phyloP scores from a whole-genome alignment of 805 yeast species.

The Nakazawaea peltata region DNA sequence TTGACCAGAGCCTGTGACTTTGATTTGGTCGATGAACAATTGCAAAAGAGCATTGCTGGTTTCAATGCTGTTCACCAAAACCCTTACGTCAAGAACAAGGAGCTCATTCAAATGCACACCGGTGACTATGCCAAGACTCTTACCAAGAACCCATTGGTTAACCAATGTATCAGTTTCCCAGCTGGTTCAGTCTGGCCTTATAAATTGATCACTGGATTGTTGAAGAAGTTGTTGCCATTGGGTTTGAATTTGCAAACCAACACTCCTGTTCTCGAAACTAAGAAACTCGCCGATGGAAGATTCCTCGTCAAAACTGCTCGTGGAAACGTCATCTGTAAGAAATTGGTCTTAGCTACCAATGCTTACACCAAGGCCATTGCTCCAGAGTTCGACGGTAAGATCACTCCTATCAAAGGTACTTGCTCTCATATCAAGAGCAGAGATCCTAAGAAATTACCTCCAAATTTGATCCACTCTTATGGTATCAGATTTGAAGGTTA shows the following conservation, averaged over 20 bases:
- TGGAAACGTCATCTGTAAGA: constrained; percentile 22
- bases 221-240: constrained; percentile 21
- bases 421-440: constrained; percentile 20
- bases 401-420: constrained; percentile 22
- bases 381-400: constrained; percentile 17
- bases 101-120: constrained; percentile 22
- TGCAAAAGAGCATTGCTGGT: constrained; percentile 12
- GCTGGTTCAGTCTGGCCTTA: constrained; percentile 40
- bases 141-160: constrained; percentile 21
- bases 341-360: constrained; percentile 27
- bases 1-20: constrained; percentile 23
- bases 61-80: constrained; percentile 17
- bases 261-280: constrained; percentile 27
- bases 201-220: constrained; percentile 25
- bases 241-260: constrained; percentile 35
- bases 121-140: constrained; percentile 24
- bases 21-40: constrained; percentile 14
- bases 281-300: constrained; percentile 16
- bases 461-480: constrained; percentile 24
- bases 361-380: constrained; percentile 17
- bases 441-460: constrained; percentile 16
- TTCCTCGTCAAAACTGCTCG: constrained; percentile 24
- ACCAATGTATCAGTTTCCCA: constrained; percentile 27
- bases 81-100: constrained; percentile 21
- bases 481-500: constrained; percentile 19